Base-by-base conservation (phyloP, 2,329 filamentous ascomycete species). In the Penicillium sclerotigenum region DNA sequence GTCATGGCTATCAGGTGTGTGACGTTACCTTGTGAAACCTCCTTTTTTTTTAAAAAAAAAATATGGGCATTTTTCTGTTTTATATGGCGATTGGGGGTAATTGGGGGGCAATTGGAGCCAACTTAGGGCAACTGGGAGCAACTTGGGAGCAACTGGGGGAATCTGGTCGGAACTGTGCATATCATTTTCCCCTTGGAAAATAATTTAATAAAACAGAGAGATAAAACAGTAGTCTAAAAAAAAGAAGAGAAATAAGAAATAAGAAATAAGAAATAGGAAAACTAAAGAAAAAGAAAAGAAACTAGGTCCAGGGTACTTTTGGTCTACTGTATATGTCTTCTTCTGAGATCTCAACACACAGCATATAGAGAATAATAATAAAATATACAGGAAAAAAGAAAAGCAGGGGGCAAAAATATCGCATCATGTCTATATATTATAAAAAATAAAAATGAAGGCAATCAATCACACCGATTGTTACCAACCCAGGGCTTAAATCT, bases 21-120 rank as follows among this genome's bases (percentile, higher is more conserved):
- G 68, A 73, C 71, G 72, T 73, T 73, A 72, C 71, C 63, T 66
- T 68, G 72, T 74, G 71, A 65, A 68, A 73, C 71, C 62, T 65
- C 59, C 53, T 63, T 70, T 64, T 31, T 45, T 33, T 46, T 29
- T 24, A n/a, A n/a, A n/a, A n/a, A n/a, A n/a, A n/a, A n/a, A n/a
- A n/a, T n/a, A n/a, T n/a, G n/a, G n/a, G n/a, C n/a, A n/a, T n/a
- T 31, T 45, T 33, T 46, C 43, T 24, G 29, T 22, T 33, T 20
- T 31, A 46, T 33, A 31, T 46, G 40, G n/a, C n/a, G n/a, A n/a
- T n/a, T n/a, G n/a, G n/a, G n/a, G n/a, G n/a, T n/a, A n/a, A n/a
- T n/a, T n/a, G n/a, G n/a, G 40, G 14, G 16, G 22, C 16, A 42
- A 42, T 18, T 31, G 16, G 33, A 8, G 26, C 7, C 10, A 29